Base-by-base conservation (phyloP, 345 rosid genomes). In the Eutrema japonicum region DNA sequence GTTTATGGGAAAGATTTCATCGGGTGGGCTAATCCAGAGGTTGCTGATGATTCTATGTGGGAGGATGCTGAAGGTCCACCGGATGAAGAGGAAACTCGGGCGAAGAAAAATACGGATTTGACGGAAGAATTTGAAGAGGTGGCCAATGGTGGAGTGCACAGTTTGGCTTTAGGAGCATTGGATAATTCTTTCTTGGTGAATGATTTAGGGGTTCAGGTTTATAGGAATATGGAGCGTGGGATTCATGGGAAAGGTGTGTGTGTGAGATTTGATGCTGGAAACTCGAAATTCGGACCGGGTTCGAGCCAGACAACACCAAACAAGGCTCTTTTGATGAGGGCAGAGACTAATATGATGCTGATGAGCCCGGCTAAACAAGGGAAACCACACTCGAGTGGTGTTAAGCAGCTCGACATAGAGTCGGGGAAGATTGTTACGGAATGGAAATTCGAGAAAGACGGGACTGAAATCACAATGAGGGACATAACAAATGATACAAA, bases 291-390 rank as follows among this genome's bases (percentile, higher is more conserved):
- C 6, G 89, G 78, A 22, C 56, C 71, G 3, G 78, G 77, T 70
- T 56, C 45, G 4, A 74, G 68, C 32, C 70, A 81, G 41, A 78
- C 84, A 0, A 87, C 96, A 3, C 95, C 95, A 0, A 88, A 86
- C 70, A 94, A 94, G 86, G 91, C 89, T 2, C 80, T 94, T 84
- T 71, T 94, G 46, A 94, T 94, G 98, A 87, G 95, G 68, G 98
- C 86, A 2, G 97, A 94, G 84, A 94, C 96, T 0, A 94, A 89
- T 75, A 89, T 91, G 96, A 91, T 94, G 98, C 82, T 94, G 51
- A 91, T 88, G 95, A 91, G 96, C 80, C 98, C 98, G 0, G 75
- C 84, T 53, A 85, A 82, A 47, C 88, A 82, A 62, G 97, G 93
- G 71, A 87, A 83, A 56, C 91, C 93, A 8, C 83, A 88, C 8